Percentiles rank a stretch among this genome's conserved stretches.
Evolutionary conservation across 768 basidiomycete species (phyloP).

Genomic region (Psilocybe sp.): DNA sequence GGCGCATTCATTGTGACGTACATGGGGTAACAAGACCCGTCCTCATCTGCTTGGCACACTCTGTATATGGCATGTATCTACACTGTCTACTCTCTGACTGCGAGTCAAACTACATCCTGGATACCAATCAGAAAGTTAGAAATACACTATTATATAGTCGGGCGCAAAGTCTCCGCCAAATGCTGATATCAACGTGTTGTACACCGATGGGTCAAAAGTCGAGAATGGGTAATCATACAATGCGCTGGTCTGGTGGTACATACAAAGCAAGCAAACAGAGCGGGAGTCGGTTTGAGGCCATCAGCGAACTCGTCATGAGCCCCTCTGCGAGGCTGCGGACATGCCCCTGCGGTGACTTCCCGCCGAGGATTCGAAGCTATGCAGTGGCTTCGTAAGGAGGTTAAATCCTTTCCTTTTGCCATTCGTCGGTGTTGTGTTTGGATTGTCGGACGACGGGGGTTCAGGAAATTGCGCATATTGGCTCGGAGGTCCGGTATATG

Average conservation of each 20-base stretch:
- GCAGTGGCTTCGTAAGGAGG: constrained; percentile 57
- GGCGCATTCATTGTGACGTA: not conserved
- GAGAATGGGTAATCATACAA: constrained; percentile 24
- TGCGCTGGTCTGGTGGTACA: constrained; percentile 24
- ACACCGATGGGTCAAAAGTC: constrained; percentile 20
- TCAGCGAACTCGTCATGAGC: constrained; percentile 27
- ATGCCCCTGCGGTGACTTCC: constrained; percentile 49
- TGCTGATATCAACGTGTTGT: constrained; percentile 9
- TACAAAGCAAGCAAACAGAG: constrained; percentile 9
- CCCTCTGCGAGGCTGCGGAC: constrained; percentile 50
- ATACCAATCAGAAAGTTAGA: constrained; percentile 11
- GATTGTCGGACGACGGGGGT: constrained; percentile 52
- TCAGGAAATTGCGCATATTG: constrained; percentile 74
- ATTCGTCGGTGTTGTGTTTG: constrained; percentile 44
- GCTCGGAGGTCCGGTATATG: constrained; percentile 61
- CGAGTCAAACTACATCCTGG: constrained; percentile 9
- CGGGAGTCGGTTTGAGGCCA: constrained; percentile 1
- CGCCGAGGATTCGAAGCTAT: constrained; percentile 32
- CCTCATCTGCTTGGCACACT: constrained; percentile 7
- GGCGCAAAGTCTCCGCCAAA: constrained; percentile 7
- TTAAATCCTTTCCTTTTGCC: constrained; percentile 69
- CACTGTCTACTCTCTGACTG: too few relatives aligned
- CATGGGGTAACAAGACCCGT: too few relatives aligned
- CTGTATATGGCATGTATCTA: not conserved
- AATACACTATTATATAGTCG: constrained; percentile 19